A percentile compares a stretch with the other conserved stretches of the same genome.
phyloP scores from a whole-genome alignment of 1,284 basidiomycete species.

The Puccinia novopanici region DNA sequence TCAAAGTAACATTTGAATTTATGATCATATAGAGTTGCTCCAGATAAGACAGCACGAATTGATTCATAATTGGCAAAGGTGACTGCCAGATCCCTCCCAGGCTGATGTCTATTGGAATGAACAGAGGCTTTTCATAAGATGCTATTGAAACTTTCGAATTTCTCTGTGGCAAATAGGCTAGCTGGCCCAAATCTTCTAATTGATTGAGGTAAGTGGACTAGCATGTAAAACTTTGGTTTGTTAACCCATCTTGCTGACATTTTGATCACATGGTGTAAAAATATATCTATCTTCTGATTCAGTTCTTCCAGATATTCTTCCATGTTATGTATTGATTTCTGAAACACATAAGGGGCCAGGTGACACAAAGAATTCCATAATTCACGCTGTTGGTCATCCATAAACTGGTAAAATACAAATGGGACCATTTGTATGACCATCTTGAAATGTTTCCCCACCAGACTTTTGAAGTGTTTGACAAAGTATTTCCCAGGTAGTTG shows the following conservation, averaged over 20 bases:
- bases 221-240: conserved; percentile 60
- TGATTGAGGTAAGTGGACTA: conserved; percentile 54
- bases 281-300: conserved; percentile 56
- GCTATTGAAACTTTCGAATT: too few species aligned
- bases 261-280: conserved; percentile 56
- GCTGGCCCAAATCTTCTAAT: too few species aligned
- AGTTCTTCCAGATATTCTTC: conserved; percentile 54
- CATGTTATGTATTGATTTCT: conserved; percentile 59
- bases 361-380: conserved; percentile 59
- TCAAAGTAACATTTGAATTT: too few species aligned
- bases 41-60: too few species aligned
- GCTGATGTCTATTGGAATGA: too few species aligned
- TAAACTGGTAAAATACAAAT: conserved; percentile 59
- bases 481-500: conserved; percentile 55
- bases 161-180: too few species aligned
- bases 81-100: too few species aligned
- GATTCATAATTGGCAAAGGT: too few species aligned
- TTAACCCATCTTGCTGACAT: conserved; percentile 60
- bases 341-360: conserved; percentile 60
- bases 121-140: too few species aligned
- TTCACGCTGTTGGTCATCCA: conserved; percentile 53
- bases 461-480: conserved; percentile 52
- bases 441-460: conserved; percentile 57
- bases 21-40: too few species aligned
- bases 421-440: conserved; percentile 60